Base-by-base conservation (phyloP, 345 rosid genomes). In the Pugionium cornutum region DNA sequence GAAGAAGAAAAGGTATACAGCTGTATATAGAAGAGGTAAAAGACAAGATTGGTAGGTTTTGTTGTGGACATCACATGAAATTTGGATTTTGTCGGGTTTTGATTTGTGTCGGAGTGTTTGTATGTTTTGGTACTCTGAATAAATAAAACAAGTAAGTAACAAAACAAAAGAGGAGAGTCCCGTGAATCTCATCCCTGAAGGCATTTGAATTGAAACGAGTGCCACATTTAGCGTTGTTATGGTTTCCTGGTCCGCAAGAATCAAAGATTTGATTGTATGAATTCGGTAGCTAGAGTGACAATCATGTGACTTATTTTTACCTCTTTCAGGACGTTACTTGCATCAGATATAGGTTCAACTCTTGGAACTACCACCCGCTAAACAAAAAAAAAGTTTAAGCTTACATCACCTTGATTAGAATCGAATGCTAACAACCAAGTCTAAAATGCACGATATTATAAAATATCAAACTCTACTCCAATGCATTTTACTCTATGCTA, bases 301-400 rank as follows among this genome's bases (percentile, higher is more conserved):
- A 18, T 18, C 18, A 18, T 18, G 18, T 18, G 18, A 18, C 18
- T 18, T 18, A 18, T 18, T 18, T 53, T 26, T 86, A 89, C 99
- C 97, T 88, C 84, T 74, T 88, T 86, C 75, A 90, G 70, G 63
- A 82, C 89, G 70, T 76, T 83, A 75, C 79, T 82, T 64, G 99
- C 97, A 81, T 85, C 83, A 66, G 96, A 76, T 1, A 92, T 94
- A 64, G 96, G 96, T 75, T 94, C 99, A 72, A 94, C 86, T 80
- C 86, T 88, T 74, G 95, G 83, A 45, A 94, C 96, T 69, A 94
- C 80, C 74, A 94, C 97, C 70, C 97, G 97, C 99, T 94, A 83
- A 65, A 75, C 29, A 73, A 75, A 18, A 18, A 18, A 18, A 18
- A 18, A 18, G 18, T 18, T 56, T 47, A 70, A 65, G 61, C 62